phyloP scores from a whole-genome alignment of 1,284 basidiomycete genomes.

The Meripilus lineatus region DNA sequence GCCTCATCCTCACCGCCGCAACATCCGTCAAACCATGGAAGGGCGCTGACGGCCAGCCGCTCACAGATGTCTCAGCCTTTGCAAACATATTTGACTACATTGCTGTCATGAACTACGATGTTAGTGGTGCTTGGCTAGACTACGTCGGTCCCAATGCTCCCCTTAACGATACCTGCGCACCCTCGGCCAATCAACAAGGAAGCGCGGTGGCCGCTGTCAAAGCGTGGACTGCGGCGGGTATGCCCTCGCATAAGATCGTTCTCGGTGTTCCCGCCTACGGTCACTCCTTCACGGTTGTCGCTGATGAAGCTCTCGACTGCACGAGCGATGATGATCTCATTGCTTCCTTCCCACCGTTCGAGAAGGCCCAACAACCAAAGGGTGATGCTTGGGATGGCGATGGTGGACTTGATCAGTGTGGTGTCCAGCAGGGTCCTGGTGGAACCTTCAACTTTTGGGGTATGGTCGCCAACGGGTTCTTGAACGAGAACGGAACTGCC shows the following conservation, averaged over 20 bases:
- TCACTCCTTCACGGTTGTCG: conserved; percentile 50
- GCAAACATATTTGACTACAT: conserved; percentile 75
- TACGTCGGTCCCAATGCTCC: conserved; percentile 80
- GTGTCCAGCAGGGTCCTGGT: conserved; percentile 35
- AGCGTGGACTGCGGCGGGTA: conserved; percentile 74
- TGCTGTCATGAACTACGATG: conserved; percentile 86
- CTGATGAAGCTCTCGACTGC: conserved; percentile 33
- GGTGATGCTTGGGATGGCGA: conserved; percentile 56
- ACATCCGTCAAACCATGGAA: conserved; percentile 66
- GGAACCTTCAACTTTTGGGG: conserved; percentile 60
- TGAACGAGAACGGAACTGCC: conserved; percentile 46
- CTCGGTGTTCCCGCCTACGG: conserved; percentile 81
- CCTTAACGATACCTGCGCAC: conserved; percentile 70
- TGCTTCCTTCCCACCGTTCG: conserved; percentile 46
- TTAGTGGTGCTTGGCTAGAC: conserved; percentile 50
- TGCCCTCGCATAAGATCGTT: conserved; percentile 75
- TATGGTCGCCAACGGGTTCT: conserved; percentile 48
- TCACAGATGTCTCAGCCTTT: conserved; percentile 65
- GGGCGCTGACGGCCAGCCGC: conserved; percentile 50
- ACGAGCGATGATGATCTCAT: conserved; percentile 25
- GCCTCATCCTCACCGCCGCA: conserved; percentile 73
- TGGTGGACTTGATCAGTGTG: conserved; percentile 50
- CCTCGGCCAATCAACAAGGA: conserved; percentile 55
- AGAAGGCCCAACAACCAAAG: conserved; percentile 34
- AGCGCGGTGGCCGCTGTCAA: conserved; percentile 72